Conservation (phyloP, 495 filamentous ascomycete species). For the Penicillium riverlandense region DNA sequence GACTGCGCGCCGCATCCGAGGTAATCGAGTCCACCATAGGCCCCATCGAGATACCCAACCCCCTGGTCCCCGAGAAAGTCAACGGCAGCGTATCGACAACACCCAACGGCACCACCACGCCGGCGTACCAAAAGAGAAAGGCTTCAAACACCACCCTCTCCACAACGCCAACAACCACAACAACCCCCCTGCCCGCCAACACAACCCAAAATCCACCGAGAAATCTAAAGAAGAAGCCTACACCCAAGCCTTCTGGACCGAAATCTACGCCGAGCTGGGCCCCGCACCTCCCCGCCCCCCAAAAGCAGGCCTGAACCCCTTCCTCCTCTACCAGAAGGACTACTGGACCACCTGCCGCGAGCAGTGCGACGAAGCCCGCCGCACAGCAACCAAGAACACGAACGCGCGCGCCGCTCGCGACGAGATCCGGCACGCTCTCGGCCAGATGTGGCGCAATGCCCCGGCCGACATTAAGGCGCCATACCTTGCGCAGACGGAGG, state of each 20-base stretch:
- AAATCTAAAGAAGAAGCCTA: constrained; percentile 56
- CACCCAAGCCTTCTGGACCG: constrained; percentile 63
- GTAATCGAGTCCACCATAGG: constrained; percentile 72
- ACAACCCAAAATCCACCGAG: constrained; percentile 28
- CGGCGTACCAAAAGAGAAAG: constrained; percentile 11
- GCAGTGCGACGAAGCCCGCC: constrained; percentile 60
- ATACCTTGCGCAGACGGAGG: constrained; percentile 64
- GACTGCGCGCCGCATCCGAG: constrained; percentile 80
- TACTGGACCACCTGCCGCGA: constrained; percentile 68
- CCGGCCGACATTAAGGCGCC: constrained; percentile 59
- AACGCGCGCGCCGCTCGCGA: constrained; percentile 59
- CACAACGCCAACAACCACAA: constrained; percentile 2
- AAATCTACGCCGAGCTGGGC: constrained; percentile 63
- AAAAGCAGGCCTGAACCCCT: constrained; percentile 64
- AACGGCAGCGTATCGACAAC: constrained; percentile 23
- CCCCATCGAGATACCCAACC: constrained; percentile 66
- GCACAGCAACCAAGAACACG: constrained; percentile 56
- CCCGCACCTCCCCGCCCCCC: constrained; percentile 62
- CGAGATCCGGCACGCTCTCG: constrained; percentile 73
- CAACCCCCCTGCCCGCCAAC: constrained; percentile 5
- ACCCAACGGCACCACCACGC: constrained; percentile 11
- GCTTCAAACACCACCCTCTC: background rate
- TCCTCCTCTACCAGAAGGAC: constrained; percentile 64
- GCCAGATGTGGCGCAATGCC: constrained; percentile 83
- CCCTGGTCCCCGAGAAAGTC: constrained; percentile 63